These are phyloP conservation scores for Tuctoria greenei DNA, from an alignment of 176 grass and related monocot genomes.

Conservation along the genomic window DNA sequence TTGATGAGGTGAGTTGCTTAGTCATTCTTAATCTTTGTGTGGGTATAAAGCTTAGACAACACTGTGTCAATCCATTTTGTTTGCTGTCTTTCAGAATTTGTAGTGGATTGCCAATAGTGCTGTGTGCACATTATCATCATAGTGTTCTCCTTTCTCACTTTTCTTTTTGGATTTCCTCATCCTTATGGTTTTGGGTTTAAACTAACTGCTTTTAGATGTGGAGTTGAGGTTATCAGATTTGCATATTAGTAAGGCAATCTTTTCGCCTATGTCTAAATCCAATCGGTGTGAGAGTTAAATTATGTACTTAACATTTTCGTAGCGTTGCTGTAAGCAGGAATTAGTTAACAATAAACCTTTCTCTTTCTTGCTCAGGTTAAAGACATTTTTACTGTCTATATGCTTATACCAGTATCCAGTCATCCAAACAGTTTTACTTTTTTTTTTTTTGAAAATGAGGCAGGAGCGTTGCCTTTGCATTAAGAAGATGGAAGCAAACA, in stretches of 20 bases:
- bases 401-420: not conserved
- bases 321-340: not conserved
- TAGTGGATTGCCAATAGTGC: not conserved
- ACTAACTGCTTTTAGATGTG: not conserved
- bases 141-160: conserved; percentile 1
- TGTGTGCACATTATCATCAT: not conserved
- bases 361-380: not conserved
- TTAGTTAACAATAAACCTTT: not conserved
- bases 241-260: not conserved
- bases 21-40: not conserved
- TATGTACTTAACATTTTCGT: not conserved
- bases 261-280: not conserved
- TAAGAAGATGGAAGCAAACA: too few relatives aligned
- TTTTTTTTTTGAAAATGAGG: conserved; percentile 1
- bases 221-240: not conserved
- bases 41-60: too few relatives aligned
- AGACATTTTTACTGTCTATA: not conserved
- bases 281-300: not conserved
- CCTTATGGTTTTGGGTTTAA: conserved; percentile 17
- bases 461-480: too few relatives aligned
- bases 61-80: not conserved
- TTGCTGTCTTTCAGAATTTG: conserved; percentile 1
- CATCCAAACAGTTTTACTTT: not conserved
- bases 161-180: not conserved
- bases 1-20: conserved; percentile 75